Evolutionary conservation across 495 filamentous ascomycete species (phyloP), one percentile per base, ranked within the genome.

Genomic region (Bacidia rubella): DNA sequence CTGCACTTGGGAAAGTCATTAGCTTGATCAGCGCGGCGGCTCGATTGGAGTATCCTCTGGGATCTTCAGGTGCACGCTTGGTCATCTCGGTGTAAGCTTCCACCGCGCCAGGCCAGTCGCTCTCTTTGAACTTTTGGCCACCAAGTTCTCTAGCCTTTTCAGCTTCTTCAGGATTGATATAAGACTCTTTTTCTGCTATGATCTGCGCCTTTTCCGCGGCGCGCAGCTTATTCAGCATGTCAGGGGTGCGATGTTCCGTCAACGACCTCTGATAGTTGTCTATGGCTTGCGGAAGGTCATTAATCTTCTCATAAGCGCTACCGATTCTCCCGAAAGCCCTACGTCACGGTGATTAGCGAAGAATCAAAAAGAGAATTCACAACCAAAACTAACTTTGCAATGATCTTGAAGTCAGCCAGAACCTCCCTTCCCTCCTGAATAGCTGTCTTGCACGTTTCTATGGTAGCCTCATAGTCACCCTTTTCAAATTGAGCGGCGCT

Each of bases 71-170:
- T 0, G 86, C 81, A 48, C 92, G 90, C 76, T 97, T 97, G 65
- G 83, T 84, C 92, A 96, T 96, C 76, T 99, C 92, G 1, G 73
- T 80, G 71, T 97, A 99, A 2, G 93, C 90, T 40, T 86, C 89
- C 21, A 99, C 90, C 24, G 92, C 92, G 39, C 77, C 93, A 23
- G 90, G 90, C 88, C 90, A 97, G 72, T 99, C 89, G 17, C 80
- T 81, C 56, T 89, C 87, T 73, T 97, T 95, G 78, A 97, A 99
- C 67, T 90, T 92, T 63, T 83, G 74, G 67, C 95, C 95, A 32
- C 92, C 92, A 43, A 94, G 79, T 68, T 95, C 88, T 55, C 92
- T 87, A 19, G 92, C 89, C 70, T 96, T 86, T 62, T 99, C 92
- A 20, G 92, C 92, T 71, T 95, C 89, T 48, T 71, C 85, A 1